Percentiles rank a stretch among this genome's conserved stretches.
Evolutionary conservation across 768 basidiomycete genomes (phyloP).

Genomic region (Pleurotus citrinopileatus): DNA sequence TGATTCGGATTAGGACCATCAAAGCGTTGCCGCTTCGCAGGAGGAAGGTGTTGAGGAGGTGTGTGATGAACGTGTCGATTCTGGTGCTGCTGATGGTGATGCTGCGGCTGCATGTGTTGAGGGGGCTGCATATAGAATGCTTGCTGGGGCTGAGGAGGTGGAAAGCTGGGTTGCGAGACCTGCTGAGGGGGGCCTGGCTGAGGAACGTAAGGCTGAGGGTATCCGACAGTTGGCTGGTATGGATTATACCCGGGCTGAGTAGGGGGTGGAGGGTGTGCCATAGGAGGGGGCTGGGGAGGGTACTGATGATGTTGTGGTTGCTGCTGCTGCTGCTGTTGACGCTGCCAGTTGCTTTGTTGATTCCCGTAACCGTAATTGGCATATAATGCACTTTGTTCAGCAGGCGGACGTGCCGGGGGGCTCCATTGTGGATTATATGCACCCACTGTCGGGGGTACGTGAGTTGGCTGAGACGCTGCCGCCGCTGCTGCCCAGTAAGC

Average conservation of each 20-base stretch:
- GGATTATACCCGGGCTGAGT: conserved; percentile 69
- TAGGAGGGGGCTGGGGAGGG: conserved; percentile 48
- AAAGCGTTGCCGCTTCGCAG: conserved; percentile 88
- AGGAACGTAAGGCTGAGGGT: conserved; percentile 65
- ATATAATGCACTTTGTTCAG: conserved; percentile 79
- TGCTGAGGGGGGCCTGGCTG: conserved; percentile 54
- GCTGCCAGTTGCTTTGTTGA: conserved; percentile 62
- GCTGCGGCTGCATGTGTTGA: conserved; percentile 44
- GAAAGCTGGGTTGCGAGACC: conserved; percentile 47
- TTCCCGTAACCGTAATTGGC: conserved; percentile 91
- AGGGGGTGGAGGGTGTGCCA: conserved; percentile 52
- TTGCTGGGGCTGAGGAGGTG: conserved; percentile 45
- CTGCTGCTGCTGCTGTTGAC: conserved; percentile 52
- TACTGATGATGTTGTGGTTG: conserved; percentile 52
- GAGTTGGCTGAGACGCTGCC: conserved; percentile 42
- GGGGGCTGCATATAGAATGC: conserved; percentile 40
- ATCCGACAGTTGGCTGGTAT: conserved; percentile 68
- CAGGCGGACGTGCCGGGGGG: conserved; percentile 59
- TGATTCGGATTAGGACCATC: conserved; percentile 67
- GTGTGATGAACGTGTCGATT: conserved; percentile 57
- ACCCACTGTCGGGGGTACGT: conserved; percentile 46
- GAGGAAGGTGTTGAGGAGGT: conserved; percentile 81
- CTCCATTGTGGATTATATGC: conserved; percentile 69
- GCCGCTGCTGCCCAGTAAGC: conserved; percentile 73
- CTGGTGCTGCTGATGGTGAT: conserved; percentile 42